Evolutionary conservation across 139 green algal species (phyloP).

Genomic region (Astrephomene gubernaculifera): DNA sequence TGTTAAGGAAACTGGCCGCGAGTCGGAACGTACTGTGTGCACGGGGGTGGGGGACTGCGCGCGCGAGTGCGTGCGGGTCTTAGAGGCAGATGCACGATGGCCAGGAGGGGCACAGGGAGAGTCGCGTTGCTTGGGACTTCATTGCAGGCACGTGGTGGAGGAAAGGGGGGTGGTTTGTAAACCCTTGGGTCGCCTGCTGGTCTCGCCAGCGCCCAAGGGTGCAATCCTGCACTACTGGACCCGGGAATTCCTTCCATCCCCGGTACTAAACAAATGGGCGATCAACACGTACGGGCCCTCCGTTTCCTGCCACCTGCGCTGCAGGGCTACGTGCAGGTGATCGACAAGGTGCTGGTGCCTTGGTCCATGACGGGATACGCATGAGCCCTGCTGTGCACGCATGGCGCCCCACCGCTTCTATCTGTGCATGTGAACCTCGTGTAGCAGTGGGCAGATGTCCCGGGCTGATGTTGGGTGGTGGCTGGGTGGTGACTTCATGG

Average conservation of each 20-base stretch:
- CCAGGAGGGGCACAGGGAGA: neutral
- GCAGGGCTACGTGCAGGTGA: slow-evolving; percentile 33
- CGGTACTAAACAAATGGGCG: too few species aligned
- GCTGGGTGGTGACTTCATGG: too few species aligned
- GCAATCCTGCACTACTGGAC: neutral
- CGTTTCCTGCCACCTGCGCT: neutral
- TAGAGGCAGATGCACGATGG: neutral
- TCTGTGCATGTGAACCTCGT: too few species aligned
- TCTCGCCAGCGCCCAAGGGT: neutral
- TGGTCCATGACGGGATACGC: slow-evolving; percentile 39
- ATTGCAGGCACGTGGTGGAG: neutral
- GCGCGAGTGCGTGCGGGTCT: too few species aligned
- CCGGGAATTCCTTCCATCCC: neutral
- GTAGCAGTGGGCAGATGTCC: too few species aligned
- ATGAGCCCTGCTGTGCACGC: too few species aligned
- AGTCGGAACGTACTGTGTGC: neutral
- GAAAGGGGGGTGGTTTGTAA: too few species aligned
- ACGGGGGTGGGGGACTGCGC: too few species aligned
- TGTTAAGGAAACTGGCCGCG: neutral
- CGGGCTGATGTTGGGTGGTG: too few species aligned
- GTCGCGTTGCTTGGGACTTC: neutral
- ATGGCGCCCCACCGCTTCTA: too few species aligned
- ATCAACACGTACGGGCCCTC: too few species aligned
- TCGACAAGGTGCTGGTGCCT: slow-evolving; percentile 25
- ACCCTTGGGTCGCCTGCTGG: neutral